Base-by-base conservation (phyloP, 495 filamentous ascomycete genomes). In the Trichoderma erinaceum region DNA sequence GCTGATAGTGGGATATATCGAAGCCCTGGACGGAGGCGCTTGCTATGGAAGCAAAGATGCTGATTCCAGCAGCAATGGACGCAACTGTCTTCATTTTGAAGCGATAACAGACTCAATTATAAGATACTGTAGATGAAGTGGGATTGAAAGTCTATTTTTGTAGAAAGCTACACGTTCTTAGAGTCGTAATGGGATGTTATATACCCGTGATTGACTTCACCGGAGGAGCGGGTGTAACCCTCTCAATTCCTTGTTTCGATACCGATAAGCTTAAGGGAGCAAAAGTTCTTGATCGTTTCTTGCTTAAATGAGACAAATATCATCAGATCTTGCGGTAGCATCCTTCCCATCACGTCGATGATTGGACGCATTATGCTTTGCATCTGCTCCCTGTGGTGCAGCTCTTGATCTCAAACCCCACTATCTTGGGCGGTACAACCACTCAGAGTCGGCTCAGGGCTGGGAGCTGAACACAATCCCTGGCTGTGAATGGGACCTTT, bases 1-100 rank as follows among this genome's bases (percentile, higher is more conserved):
- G 67, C 71, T 88, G 86, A 65, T 86, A 87, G 68, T 82, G 72
- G n/a, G 86, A 88, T 71, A 89, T 85, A 70, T 89, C 86, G 69
- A 89, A 88, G 46, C 86, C 86, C 65, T 84, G 80, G 43, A 88
- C 84, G 10, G 79, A 76, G 56, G 78, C 76, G 8, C 78, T 75
- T 65, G 78, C 70, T 48, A 77, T 18, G 3, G 63, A 65, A 29
- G 63, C 35, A 2, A 65, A n/a, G 35, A 21, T 35, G 11, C 32
- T 11, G 10, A 43, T 10, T 21, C 15, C 35, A 23, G 25, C 63
- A 29, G 41, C 35, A 32, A 65, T 16, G 56, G 56, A 32, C 35
- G 13, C 23, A 16, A 32, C 3, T 6, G 23, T 18, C 35, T 43
- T 65, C 63, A 65, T 65, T 10, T 6, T 65, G 11, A 65, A 1